A percentile compares a stretch with the other conserved stretches of the same genome.
phyloP scores from a whole-genome alignment of 495 filamentous ascomycete genomes.

The Zalerion maritima region DNA sequence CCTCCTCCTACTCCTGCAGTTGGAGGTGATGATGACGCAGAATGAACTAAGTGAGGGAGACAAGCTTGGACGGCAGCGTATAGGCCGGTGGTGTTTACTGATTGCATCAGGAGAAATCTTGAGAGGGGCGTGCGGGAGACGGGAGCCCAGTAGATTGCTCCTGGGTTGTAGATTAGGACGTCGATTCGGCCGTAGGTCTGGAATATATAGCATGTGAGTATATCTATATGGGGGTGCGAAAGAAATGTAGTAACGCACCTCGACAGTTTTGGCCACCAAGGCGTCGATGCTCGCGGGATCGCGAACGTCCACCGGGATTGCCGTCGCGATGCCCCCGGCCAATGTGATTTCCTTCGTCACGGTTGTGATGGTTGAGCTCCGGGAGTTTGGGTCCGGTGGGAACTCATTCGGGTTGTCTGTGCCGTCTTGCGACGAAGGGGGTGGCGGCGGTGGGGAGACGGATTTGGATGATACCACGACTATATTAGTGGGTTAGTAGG shows the following conservation, averaged over 20 bases:
- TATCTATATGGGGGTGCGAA: not conserved
- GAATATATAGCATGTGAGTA: not conserved
- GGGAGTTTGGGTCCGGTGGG: conserved; percentile 72
- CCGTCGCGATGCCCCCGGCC: conserved; percentile 46
- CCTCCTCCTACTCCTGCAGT: no score
- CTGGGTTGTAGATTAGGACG: conserved; percentile 68
- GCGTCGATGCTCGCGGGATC: conserved; percentile 45
- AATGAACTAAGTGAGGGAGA: conserved; percentile 39
- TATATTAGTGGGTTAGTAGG: conserved; percentile 15
- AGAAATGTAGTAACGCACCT: conserved; percentile 15
- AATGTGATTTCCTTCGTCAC: conserved; percentile 65
- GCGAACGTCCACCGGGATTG: conserved; percentile 58
- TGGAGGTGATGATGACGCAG: no score
- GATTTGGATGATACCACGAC: conserved; percentile 75
- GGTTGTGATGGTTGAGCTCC: conserved; percentile 65
- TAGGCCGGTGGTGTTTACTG: conserved; percentile 62
- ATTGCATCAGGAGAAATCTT: conserved; percentile 71
- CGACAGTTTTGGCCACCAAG: conserved; percentile 46
- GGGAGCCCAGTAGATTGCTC: conserved; percentile 77
- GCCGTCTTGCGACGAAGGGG: conserved; percentile 52
- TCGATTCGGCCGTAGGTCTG: conserved; percentile 50
- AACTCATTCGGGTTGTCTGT: conserved; percentile 42
- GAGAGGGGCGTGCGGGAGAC: conserved; percentile 61
- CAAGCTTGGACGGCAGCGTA: conserved; percentile 52
- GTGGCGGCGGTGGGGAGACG: no score